These are phyloP conservation scores for Metschnikowia hibisci DNA, from an alignment of 805 yeast species.

Conservation along the genomic window DNA sequence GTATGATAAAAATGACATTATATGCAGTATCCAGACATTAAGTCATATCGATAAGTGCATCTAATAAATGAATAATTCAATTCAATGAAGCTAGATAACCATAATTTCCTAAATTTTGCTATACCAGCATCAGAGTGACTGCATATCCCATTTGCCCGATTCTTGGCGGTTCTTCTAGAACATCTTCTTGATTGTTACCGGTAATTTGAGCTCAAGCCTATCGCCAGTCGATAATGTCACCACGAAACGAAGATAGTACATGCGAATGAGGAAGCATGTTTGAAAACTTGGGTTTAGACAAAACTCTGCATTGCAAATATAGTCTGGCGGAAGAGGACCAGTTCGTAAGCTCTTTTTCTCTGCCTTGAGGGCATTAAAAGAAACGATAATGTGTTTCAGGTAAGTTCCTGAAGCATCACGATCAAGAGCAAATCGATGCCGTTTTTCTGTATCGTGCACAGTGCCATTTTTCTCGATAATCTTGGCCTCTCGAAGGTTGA, in stretches of 20 bases:
- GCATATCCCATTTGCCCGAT: too few relatives aligned
- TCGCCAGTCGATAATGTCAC: slow-evolving; percentile 22
- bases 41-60: too few relatives aligned
- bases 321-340: slow-evolving; percentile 6
- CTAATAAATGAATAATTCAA: too few relatives aligned
- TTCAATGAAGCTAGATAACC: too few relatives aligned
- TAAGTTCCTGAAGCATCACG: slow-evolving; percentile 14
- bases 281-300: slow-evolving; percentile 40
- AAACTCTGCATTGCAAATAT: slow-evolving; percentile 23
- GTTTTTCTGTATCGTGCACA: slow-evolving; percentile 9
- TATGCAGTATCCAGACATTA: too few relatives aligned
- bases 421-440: slow-evolving; percentile 5
- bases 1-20: too few relatives aligned
- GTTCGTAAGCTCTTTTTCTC: slow-evolving; percentile 14
- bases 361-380: slow-evolving; percentile 27
- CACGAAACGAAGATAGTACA: slow-evolving; percentile 29
- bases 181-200: slow-evolving; percentile 11
- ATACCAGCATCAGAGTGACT: too few relatives aligned
- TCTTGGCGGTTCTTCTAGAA: too few relatives aligned
- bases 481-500: slow-evolving; percentile 21
- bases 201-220: slow-evolving; percentile 25
- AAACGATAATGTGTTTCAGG: slow-evolving; percentile 22
- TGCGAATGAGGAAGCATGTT: slow-evolving; percentile 30
- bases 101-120: too few relatives aligned
- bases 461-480: slow-evolving; percentile 22